Evolutionary conservation across 805 yeast species (phyloP), one percentile per base, ranked within the genome.

Genomic region (Saccharomyces mikatae): DNA sequence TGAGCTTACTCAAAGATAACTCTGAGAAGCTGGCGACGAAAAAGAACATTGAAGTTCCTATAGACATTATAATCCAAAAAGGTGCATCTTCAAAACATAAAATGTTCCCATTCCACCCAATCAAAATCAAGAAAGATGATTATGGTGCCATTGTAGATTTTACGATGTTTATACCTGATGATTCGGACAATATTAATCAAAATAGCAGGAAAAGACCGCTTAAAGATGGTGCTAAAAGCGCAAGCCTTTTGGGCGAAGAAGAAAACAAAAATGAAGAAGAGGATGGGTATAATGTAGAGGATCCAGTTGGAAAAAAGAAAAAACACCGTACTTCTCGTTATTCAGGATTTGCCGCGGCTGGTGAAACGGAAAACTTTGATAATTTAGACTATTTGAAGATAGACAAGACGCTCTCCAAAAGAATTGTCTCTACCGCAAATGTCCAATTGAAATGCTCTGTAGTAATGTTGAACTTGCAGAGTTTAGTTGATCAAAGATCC

Each of bases 401-500:
- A 1, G 68, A 80, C 48, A 73, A 71, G 56, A 70, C 71, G 10
- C 94, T 94, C 3, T 71, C 74, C 36, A 73, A 74, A 50, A 70
- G 85, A 53, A 69, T 72, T 4, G 53, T 61, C 8, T 60, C 64
- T 2, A 64, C 64, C 2, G 50, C 63, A 3, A 62, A 73, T n/a
- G 67, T 85, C 11, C 72, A 72, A 4, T 73, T 89, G 4, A 74
- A 84, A 55, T 90, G 97, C 70, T 86, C 84, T 1, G 69, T 91
- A 6, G 79, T 87, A 2, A 89, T 75, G 65, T 80, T 92, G 54
- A 97, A 92, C 66, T 74, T 91, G 48, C 80, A 90, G 14, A 96
- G 97, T 22, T 71, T 86, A 21, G 92, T 89, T 0, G 97, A 94
- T 65, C 74, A 84, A 58, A 77, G 97, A 58, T 92, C 99, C 0